Evolutionary conservation across 1,284 basidiomycete species (phyloP), one percentile per base, ranked within the genome.

Genomic region (Heterobasidion annosum): DNA sequence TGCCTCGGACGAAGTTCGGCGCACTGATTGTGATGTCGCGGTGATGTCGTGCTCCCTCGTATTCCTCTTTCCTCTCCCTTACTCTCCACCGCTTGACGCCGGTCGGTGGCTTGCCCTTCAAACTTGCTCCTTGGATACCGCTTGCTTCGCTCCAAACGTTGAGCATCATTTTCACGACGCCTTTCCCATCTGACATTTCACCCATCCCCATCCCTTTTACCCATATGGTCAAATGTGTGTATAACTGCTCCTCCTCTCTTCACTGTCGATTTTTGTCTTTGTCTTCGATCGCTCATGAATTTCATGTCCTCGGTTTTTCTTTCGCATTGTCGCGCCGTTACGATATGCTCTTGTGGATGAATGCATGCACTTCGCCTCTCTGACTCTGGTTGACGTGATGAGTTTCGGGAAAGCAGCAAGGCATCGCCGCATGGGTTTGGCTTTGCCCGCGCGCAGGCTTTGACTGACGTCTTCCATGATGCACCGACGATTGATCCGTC

Each of bases 21-120:
- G 25, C 25, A 25, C 25, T 25, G 25, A 25, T 25, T 25, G 25
- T 25, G 25, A 25, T 25, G 25, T 5, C 37, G 12, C 37, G 37
- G n/a, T 40, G 37, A 12, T 40, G 4, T 40, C 37, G 37, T 40
- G n/a, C n/a, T 40, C 25, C 37, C 37, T 40, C 37, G 10, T n/a
- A 40, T 8, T 40, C 37, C 37, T 40, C 37, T 40, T 40, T n/a
- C 37, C 12, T n/a, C 12, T 8, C 4, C 37, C 3, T 40, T 40
- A 40, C 3, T 8, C 37, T 5, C 25, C 25, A 25, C 25, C 4
- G 25, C 25, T 25, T 25, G 25, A 25, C 25, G 25, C 25, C 25
- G 25, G 25, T 79, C 54, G 71, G 80, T 40, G 37, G 37, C 37
- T n/a, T 7, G 37, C 37, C 8, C 37, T n/a, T n/a, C 37, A 25